Conservation (phyloP, 257 asterid species). For the Jacaranda mimosifolia region DNA sequence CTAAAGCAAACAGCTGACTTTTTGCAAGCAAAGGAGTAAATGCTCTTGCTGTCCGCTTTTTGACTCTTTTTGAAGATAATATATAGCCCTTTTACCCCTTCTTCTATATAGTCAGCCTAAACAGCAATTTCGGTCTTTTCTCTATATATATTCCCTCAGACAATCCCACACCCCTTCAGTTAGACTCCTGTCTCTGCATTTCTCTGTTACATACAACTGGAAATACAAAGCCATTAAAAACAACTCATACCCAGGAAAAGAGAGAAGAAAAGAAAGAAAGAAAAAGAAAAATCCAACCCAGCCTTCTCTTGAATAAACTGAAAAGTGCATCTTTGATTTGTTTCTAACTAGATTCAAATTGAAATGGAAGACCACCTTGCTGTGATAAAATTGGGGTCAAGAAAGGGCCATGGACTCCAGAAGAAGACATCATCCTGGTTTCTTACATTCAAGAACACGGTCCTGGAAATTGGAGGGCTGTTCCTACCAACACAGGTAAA, state of each 20-base stretch:
- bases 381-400: slow-evolving; percentile 68
- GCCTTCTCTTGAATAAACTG: background rate
- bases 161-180: slow-evolving; percentile 44
- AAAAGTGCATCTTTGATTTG: background rate
- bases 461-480: slow-evolving; percentile 79
- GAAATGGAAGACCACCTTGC: slow-evolving; percentile 77
- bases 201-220: background rate
- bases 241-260: background rate
- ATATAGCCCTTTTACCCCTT: slow-evolving; percentile 26
- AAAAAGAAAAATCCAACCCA: background rate
- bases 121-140: slow-evolving; percentile 41
- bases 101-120: slow-evolving; percentile 52
- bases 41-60: slow-evolving; percentile 69
- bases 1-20: slow-evolving; percentile 43
- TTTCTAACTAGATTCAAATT: background rate
- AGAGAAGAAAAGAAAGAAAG: background rate
- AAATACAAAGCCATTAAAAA: background rate
- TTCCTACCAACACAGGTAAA: slow-evolving; percentile 77
- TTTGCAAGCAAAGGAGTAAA: slow-evolving; percentile 66
- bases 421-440: slow-evolving; percentile 74
- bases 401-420: slow-evolving; percentile 89
- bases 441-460: slow-evolving; percentile 83
- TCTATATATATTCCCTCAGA: slow-evolving; percentile 54
- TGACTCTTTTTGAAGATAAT: slow-evolving; percentile 63
- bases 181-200: slow-evolving; percentile 49